Evolutionary conservation across 148 eudicot species (phyloP).

Genomic region (Agrostemma githago): DNA sequence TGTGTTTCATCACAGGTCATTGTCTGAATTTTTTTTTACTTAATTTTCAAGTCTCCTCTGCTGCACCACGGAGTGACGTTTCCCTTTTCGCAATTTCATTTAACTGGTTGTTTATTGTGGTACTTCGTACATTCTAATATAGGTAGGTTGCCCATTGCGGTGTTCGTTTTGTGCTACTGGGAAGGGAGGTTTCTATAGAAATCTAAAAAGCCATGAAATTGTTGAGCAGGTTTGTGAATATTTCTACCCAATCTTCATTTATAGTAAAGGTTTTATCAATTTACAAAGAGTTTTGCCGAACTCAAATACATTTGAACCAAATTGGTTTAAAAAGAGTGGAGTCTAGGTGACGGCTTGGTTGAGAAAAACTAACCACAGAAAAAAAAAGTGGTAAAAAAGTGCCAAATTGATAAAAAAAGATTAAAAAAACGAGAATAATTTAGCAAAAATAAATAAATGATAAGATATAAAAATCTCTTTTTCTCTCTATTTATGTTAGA

Average conservation of each 20-base stretch:
- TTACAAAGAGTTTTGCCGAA: conserved; percentile 7
- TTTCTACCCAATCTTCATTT: conserved; percentile 9
- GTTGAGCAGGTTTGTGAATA: conserved; percentile 77
- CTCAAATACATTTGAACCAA: conserved; percentile 9
- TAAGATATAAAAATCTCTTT: too few relatives aligned
- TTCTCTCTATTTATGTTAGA: too few relatives aligned
- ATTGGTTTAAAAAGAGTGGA: too few relatives aligned
- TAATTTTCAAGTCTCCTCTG: neutral
- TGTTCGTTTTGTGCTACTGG: conserved; percentile 99
- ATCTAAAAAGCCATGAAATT: conserved; percentile 88
- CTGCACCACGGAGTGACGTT: neutral
- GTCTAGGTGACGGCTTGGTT: too few relatives aligned
- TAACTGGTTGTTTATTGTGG: conserved; percentile 1
- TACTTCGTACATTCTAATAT: conserved; percentile 10
- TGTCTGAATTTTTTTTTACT: conserved; percentile 15
- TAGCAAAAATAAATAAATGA: too few relatives aligned
- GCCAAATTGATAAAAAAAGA: too few relatives aligned
- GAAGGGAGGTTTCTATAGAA: conserved; percentile 94
- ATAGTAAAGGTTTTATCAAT: neutral
- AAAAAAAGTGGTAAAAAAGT: too few relatives aligned
- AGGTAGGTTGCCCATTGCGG: conserved; percentile 97
- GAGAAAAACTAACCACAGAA: too few relatives aligned
- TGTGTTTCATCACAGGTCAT: conserved; percentile 98
- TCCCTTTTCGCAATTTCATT: neutral
- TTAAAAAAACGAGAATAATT: too few relatives aligned